Evolutionary conservation across 139 green algal species (phyloP).

Genomic region (Chlorella sorokiniana): DNA sequence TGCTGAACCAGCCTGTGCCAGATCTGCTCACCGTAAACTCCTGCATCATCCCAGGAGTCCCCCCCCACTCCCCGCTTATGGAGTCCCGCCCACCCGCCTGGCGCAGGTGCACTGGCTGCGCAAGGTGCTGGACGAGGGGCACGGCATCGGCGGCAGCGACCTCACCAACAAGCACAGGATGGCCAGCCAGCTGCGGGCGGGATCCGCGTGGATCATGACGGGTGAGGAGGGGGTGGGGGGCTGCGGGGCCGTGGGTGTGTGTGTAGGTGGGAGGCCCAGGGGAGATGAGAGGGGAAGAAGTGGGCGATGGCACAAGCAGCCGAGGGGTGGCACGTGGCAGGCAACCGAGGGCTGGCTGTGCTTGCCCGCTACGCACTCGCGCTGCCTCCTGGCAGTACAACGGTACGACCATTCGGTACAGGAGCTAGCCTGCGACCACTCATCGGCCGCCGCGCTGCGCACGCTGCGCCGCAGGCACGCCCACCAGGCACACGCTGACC

Average conservation of each 20-base stretch:
- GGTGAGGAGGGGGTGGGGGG: too few species aligned
- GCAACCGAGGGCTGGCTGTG: too few species aligned
- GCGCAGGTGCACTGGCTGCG: conserved; percentile 92
- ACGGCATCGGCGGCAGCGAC: conserved; percentile 75
- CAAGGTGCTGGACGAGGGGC: conserved; percentile 94
- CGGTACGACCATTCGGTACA: too few species aligned
- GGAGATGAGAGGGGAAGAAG: too few species aligned
- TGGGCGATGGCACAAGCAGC: too few species aligned
- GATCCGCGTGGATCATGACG: conserved; percentile 92
- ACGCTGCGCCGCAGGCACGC: conserved; percentile 68
- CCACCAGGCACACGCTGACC: conserved; percentile 42
- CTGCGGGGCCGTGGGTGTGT: too few species aligned
- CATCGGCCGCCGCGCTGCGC: not conserved
- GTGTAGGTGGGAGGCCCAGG: too few species aligned
- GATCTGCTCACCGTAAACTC: not conserved
- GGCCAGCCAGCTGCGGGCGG: conserved; percentile 72
- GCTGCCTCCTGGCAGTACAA: too few species aligned
- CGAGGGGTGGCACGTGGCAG: too few species aligned
- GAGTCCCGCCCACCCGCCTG: not conserved
- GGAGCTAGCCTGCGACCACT: not conserved
- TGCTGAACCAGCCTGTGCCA: not conserved
- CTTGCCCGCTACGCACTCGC: too few species aligned
- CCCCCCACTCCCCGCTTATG: conserved; percentile 54
- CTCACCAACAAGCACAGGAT: conserved; percentile 90
- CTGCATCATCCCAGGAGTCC: conserved; percentile 38